phyloP scores from a whole-genome alignment of 2,329 filamentous ascomycete genomes.

The Penicillium sp. region DNA sequence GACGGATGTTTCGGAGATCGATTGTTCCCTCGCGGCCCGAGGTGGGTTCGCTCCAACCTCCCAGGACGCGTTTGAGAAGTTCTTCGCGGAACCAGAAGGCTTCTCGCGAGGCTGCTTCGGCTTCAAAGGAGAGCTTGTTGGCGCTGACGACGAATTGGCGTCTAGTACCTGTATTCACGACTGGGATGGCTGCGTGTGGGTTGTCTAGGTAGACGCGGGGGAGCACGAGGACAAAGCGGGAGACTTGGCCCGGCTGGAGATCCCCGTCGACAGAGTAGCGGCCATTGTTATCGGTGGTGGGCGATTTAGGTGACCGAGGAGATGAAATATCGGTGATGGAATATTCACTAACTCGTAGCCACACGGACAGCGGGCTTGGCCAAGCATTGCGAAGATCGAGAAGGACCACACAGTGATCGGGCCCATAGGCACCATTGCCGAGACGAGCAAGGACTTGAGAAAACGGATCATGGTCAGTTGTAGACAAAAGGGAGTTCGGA shows the following conservation, averaged over 20 bases:
- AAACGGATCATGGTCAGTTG: constrained; percentile 42
- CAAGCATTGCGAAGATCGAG: constrained; percentile 87
- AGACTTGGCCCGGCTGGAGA: constrained; percentile 61
- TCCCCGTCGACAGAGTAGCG: constrained; percentile 42
- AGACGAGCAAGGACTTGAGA: constrained; percentile 47
- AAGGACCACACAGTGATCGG: constrained; percentile 73
- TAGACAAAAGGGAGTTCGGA: constrained; percentile 12
- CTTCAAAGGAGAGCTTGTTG: constrained; percentile 73
- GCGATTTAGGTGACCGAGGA: constrained; percentile 5
- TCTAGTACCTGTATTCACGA: constrained; percentile 74
- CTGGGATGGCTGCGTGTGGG: constrained; percentile 73
- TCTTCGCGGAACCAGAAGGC: constrained; percentile 89
- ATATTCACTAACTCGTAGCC: constrained; percentile 50
- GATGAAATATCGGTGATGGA: constrained; percentile 7
- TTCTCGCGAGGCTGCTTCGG: constrained; percentile 73
- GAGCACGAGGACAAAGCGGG: constrained; percentile 72
- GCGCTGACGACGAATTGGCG: constrained; percentile 90
- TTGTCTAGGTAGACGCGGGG: constrained; percentile 74
- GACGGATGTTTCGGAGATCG: constrained; percentile 71
- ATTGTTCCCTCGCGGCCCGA: constrained; percentile 63
- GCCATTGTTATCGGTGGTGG: constrained; percentile 21
- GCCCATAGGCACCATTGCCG: constrained; percentile 41
- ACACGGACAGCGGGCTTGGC: constrained; percentile 73
- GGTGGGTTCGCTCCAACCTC: constrained; percentile 67
- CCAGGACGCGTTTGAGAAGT: constrained; percentile 68